These are phyloP conservation scores for Yarrowia alimentaria DNA, from an alignment of 805 yeast genomes.

Conservation along the genomic window DNA sequence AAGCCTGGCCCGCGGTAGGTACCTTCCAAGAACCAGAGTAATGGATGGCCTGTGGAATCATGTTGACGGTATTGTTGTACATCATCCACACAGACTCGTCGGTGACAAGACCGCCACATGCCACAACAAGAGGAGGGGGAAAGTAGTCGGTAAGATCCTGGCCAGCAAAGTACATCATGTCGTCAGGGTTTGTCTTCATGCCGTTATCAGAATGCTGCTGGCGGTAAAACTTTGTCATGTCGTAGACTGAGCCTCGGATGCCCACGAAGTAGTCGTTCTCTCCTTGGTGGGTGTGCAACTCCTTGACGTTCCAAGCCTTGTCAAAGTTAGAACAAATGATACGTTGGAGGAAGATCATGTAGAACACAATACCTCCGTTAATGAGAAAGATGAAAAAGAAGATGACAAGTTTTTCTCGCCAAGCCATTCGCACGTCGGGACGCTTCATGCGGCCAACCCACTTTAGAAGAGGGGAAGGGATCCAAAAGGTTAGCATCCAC, in stretches of 20 bases:
- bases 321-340: conserved; percentile 45
- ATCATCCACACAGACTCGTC: conserved; percentile 37
- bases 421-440: conserved; percentile 45
- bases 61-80: conserved; percentile 38
- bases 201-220: conserved; percentile 45
- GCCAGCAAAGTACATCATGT: conserved; percentile 44
- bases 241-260: conserved; percentile 44
- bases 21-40: conserved; percentile 38
- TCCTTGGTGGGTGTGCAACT: conserved; percentile 43
- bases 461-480: conserved; percentile 41
- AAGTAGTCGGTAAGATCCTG: conserved; percentile 43
- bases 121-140: conserved; percentile 44
- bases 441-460: conserved; percentile 43
- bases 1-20: conserved; percentile 37
- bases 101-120: conserved; percentile 43
- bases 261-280: conserved; percentile 42
- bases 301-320: conserved; percentile 43
- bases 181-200: conserved; percentile 37
- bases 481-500: conserved; percentile 46
- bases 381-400: conserved; percentile 41
- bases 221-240: conserved; percentile 43
- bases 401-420: conserved; percentile 45
- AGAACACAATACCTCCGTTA: conserved; percentile 44
- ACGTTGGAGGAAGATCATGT: conserved; percentile 44
- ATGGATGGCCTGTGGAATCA: conserved; percentile 39